A percentile compares a stretch with the other conserved stretches of the same genome.
These are phyloP conservation scores for Jackrogersella minutella DNA, from an alignment of 495 filamentous ascomycete genomes.

Conservation along the genomic window DNA sequence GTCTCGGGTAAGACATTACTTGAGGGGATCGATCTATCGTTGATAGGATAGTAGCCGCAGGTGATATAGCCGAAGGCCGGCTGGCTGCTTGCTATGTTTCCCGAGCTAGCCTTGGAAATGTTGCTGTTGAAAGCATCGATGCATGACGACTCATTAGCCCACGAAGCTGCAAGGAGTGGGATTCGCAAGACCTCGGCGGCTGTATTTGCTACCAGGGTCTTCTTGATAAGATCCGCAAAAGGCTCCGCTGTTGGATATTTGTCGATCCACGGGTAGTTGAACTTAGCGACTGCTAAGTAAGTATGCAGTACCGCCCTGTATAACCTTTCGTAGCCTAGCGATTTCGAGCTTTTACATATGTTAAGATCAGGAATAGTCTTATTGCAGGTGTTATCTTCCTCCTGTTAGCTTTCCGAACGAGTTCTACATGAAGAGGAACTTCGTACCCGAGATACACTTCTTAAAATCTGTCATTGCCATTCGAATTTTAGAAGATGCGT, in stretches of 20 bases:
- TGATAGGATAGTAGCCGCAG: constrained; percentile 32
- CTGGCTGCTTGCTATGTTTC: constrained; percentile 4
- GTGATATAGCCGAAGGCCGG: constrained; percentile 25
- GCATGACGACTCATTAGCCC: constrained; percentile 16
- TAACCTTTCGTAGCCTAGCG: constrained; percentile 20
- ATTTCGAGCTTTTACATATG: constrained; percentile 18
- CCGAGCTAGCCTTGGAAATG: constrained; percentile 20
- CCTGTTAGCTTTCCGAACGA: background rate
- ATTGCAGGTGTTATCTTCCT: constrained; percentile 24
- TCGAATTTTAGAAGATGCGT: constrained; percentile 26
- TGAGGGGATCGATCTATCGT: constrained; percentile 26
- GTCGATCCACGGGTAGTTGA: constrained; percentile 34
- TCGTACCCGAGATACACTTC: constrained; percentile 20
- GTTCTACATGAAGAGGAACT: background rate
- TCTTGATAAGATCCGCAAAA: constrained; percentile 14
- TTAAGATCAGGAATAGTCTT: constrained; percentile 18
- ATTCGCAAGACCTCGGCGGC: constrained; percentile 29
- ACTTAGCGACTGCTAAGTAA: constrained; percentile 28
- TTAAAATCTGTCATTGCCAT: constrained; percentile 22
- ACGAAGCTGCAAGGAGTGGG: constrained; percentile 31
- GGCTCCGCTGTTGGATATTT: constrained; percentile 29
- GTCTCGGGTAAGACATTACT: constrained; percentile 31
- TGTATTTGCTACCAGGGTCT: constrained; percentile 17
- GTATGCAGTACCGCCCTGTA: constrained; percentile 25
- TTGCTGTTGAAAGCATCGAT: constrained; percentile 28